Base-by-base conservation (phyloP, 2,329 filamentous ascomycete species). In the Uncinocarpus reesii region DNA sequence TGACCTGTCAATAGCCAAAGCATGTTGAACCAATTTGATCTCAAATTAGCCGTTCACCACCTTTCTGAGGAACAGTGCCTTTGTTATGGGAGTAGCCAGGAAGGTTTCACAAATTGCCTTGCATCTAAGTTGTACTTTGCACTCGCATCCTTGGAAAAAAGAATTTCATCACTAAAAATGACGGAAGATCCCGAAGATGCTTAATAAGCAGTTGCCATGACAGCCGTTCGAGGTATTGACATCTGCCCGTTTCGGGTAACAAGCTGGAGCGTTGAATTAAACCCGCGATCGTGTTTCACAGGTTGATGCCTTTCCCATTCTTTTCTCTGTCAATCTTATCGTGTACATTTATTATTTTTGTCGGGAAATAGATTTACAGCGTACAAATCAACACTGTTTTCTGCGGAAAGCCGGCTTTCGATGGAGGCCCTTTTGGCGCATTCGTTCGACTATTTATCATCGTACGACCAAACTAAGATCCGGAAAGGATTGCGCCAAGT, bases 371-470 rank as follows among this genome's bases (percentile, higher is more conserved):
- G 28, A 11, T 34, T 43, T 43, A 34, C 29, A 4, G 2, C 23
- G 28, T 31, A 31, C 26, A 13, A 4, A 42, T 29, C 18, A 23
- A n/a, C 7, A 16, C 15, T 2, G 7, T 16, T 21, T 20, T 4
- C 16, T 23, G 40, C 40, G 28, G 6, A 28, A 32, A 3, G 23
- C 23, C 6, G 24, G 29, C 7, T 41, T 32, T 42, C 42, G 36
- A 96, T 96, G 92, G 92, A 96, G 72, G 81, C 85, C 45, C 78
- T 96, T 23, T 76, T 96, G 48, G 93, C 87, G 37, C 81, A 94
- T 64, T 88, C 90, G 52, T 96, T 96, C 69, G 89, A 95, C 72
- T 94, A 94, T 69, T 83, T 95, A 56, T 93, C 89, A 52, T 95
- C 89, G 42, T 89, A 89, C 65, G 88, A 95, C 60, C 81, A 82